phyloP scores from a whole-genome alignment of 805 yeast species.

The Blastobotrys attinorum region DNA sequence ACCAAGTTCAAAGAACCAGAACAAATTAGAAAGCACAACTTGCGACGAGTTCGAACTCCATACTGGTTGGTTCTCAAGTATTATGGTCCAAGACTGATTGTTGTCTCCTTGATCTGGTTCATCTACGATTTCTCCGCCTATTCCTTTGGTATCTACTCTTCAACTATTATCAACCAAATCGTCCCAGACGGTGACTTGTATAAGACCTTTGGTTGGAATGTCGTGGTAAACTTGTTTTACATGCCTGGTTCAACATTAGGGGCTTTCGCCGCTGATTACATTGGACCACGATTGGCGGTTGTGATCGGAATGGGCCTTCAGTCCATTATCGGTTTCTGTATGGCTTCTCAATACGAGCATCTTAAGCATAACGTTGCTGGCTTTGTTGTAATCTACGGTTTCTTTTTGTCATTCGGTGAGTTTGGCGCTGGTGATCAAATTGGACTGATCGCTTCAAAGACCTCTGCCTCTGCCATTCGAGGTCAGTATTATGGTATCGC shows the following conservation, averaged over 20 bases:
- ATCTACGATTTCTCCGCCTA: conserved; percentile 82
- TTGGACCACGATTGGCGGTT: conserved; percentile 85
- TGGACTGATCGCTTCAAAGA: conserved; percentile 81
- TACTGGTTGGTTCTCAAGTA: conserved; percentile 61
- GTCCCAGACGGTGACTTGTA: conserved; percentile 53
- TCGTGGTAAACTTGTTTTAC: conserved; percentile 79
- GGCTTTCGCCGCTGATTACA: conserved; percentile 72
- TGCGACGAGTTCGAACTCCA: conserved; percentile 56
- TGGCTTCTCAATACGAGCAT: conserved; percentile 62
- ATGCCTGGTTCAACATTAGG: conserved; percentile 87
- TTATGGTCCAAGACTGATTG: conserved; percentile 71
- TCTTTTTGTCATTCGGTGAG: conserved; percentile 81
- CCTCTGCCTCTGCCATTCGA: conserved; percentile 78
- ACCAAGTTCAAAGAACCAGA: conserved; percentile 66
- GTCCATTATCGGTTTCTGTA: conserved; percentile 70
- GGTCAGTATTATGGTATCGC: conserved; percentile 88
- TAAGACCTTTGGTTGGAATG: conserved; percentile 85
- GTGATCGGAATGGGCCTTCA: conserved; percentile 62
- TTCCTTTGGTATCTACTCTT: conserved; percentile 79
- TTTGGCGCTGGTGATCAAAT: conserved; percentile 92
- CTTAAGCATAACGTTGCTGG: conserved; percentile 61
- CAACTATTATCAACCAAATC: conserved; percentile 58
- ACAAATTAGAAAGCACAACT: conserved; percentile 59
- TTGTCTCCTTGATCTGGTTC: conserved; percentile 81
- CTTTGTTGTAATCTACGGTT: conserved; percentile 81